phyloP scores from a whole-genome alignment of 345 rosid genomes.

The Brassica nigra region DNA sequence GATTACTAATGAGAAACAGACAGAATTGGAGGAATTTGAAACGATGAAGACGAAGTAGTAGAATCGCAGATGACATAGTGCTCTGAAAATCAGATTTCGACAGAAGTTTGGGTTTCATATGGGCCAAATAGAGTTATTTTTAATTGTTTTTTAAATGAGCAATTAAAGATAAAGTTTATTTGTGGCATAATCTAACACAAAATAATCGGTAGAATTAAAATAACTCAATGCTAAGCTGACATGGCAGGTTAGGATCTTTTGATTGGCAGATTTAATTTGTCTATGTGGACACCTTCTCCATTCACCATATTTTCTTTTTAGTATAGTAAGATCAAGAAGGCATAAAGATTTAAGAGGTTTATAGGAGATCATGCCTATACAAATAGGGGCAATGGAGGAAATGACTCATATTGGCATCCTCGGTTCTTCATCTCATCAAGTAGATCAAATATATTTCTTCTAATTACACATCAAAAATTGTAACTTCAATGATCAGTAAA shows the following conservation, averaged over 20 bases:
- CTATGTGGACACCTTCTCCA: no score
- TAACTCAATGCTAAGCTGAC: no score
- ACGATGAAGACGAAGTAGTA: neutral
- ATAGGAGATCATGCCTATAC: no score
- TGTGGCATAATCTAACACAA: no score
- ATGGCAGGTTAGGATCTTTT: constrained; percentile 2
- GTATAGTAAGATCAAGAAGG: no score
- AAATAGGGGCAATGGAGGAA: no score
- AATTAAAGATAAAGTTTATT: neutral
- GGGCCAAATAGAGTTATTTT: constrained; percentile 26
- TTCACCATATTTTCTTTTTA: no score
- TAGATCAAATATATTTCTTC: neutral
- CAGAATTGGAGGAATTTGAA: neutral
- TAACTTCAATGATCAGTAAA: neutral
- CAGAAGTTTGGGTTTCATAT: no score
- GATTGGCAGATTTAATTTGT: no score
- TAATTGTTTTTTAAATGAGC: neutral
- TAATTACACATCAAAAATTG: neutral
- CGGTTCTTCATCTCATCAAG: neutral
- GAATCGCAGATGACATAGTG: neutral
- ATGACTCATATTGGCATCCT: neutral
- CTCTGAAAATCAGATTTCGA: neutral
- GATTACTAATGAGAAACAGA: neutral
- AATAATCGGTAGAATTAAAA: no score
- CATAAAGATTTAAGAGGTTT: no score